A percentile compares a stretch with the other conserved stretches of the same genome.
Evolutionary conservation across 2,329 filamentous ascomycete species (phyloP).

Genomic region (Ceratocystis eucalypticola): DNA sequence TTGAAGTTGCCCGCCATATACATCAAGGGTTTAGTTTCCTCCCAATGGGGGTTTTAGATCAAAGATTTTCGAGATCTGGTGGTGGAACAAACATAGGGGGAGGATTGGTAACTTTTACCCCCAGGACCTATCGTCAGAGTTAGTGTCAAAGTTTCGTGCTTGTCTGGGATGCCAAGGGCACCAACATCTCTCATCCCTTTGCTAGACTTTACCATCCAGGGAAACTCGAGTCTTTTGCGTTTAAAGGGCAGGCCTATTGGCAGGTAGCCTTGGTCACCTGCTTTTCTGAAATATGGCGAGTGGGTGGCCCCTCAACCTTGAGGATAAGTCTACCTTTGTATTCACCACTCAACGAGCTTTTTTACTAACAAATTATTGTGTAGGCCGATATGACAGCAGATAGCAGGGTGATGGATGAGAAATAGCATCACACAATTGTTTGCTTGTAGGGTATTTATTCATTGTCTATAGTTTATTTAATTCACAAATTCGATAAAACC

Average conservation of each 20-base stretch:
- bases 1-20: not conserved
- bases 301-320: constrained; percentile 7
- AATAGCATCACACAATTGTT: not conserved
- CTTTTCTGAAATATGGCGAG: not conserved
- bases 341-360: no score
- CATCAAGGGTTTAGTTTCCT: not conserved
- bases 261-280: not conserved
- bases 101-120: constrained; percentile 23
- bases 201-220: not conserved
- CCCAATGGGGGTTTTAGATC: constrained; percentile 19
- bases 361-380: not conserved
- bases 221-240: constrained; percentile 1
- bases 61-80: constrained; percentile 18
- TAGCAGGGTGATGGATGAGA: not conserved
- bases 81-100: constrained; percentile 12
- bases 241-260: not conserved
- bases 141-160: constrained; percentile 89
- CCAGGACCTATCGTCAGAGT: constrained; percentile 73
- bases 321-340: constrained; percentile 7
- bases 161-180: constrained; percentile 44
- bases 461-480: no score
- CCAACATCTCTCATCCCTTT: not conserved
- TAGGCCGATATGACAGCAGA: not conserved
- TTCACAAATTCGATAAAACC: no score
- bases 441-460: no score